Evolutionary conservation across 805 yeast species (phyloP), one percentile per base, ranked within the genome.

Genomic region (Pichia nakasei): DNA sequence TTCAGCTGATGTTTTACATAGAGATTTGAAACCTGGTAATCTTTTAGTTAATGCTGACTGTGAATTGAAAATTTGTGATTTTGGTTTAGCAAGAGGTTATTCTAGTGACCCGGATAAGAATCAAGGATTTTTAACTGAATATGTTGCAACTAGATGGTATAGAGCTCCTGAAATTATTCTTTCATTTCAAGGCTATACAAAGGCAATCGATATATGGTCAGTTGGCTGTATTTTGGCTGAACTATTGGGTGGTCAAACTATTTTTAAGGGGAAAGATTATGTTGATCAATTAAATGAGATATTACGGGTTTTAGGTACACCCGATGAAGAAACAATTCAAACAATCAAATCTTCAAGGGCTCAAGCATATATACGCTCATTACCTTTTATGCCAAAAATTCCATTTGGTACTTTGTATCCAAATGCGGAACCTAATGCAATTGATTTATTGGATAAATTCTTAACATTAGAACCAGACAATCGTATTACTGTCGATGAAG

Each of bases 121-220:
- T 54, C 84, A 85, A 27, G 97, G 96, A n/a, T 91, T 87, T 56
- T 68, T 91, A 70, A 93, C 98, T 1, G 97, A 91, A 63, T 93
- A 93, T 60, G 98, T 93, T 22, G 97, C 98, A 27, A 93, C 98
- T 1, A 75, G 98, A 61, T 93, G 98, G 98, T 93, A 93, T 64
- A 72, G 98, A 53, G 98, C 98, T 3, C 98, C 98, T 0, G 98
- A 93, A 59, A 88, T 93, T 64, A 91, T 93, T 88, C 71, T 93
- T 44, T 82, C 94, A 51, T 87, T 85, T 68, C 95, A 93, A 61
- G 86, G 89, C 47, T 91, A 91, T 63, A 85, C 97, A 6, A 89
- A 87, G 66, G 96, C 98, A 21, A 91, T 93, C 47, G 98, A 93
- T 63, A 75, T 93, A 45, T 93, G 98, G 98, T 87, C 97, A 0